A percentile compares a stretch with the other conserved stretches of the same genome.
Conservation (phyloP, 1,284 basidiomycete genomes). For the Cutaneotrichosporon sp. region DNA sequence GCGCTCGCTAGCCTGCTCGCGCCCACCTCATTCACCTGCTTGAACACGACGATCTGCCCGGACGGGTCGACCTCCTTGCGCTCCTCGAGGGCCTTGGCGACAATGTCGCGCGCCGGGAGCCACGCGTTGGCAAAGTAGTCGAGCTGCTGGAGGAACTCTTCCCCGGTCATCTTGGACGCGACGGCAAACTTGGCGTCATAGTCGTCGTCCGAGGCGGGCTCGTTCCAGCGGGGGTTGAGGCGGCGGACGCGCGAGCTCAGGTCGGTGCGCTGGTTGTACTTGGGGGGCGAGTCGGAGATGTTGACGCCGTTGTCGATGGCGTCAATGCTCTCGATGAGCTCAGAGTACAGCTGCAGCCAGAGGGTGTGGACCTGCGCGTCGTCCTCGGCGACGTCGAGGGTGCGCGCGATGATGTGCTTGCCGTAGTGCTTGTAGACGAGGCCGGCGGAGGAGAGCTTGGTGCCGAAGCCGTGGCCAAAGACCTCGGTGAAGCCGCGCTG, state of each 20-base stretch:
- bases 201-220: constrained; percentile 62
- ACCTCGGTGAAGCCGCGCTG: constrained; percentile 90
- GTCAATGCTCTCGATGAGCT: constrained; percentile 93
- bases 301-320: constrained; percentile 92
- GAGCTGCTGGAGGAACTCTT: constrained; percentile 79
- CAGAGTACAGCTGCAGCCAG: constrained; percentile 88
- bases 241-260: constrained; percentile 75
- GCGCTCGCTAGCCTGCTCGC: not conserved
- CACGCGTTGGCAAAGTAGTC: constrained; percentile 85
- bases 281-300: constrained; percentile 62
- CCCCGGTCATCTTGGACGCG: constrained; percentile 80
- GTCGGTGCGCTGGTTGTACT: constrained; percentile 76
- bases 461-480: constrained; percentile 72
- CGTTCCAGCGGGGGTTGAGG: constrained; percentile 92
- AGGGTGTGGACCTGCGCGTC: constrained; percentile 70
- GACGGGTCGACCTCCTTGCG: constrained; percentile 68
- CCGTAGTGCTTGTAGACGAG: constrained; percentile 99
- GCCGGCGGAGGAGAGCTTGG: constrained; percentile 91
- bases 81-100: constrained; percentile 65
- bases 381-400: constrained; percentile 59
- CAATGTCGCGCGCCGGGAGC: constrained; percentile 87
- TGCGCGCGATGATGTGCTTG: constrained; percentile 75
- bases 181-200: constrained; percentile 73
- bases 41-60: constrained; percentile 79
- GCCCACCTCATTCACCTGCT: constrained; percentile 60